Conservation (phyloP, 2,329 filamentous ascomycete species). For the Aciculosporium take region DNA sequence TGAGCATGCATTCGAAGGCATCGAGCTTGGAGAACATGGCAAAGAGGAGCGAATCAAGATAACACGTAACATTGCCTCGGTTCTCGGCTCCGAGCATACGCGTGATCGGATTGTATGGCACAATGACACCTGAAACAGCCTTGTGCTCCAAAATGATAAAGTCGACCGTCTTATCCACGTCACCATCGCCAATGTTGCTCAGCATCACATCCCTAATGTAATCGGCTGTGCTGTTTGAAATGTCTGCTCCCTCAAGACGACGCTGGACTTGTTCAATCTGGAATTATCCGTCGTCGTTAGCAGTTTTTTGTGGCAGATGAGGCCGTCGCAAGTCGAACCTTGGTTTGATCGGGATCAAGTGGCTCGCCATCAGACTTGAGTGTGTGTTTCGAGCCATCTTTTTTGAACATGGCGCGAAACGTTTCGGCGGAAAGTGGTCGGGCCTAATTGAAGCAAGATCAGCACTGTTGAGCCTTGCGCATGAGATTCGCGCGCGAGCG, state of each 20-base stretch:
- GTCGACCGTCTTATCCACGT: constrained; percentile 60
- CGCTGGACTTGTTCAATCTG: constrained; percentile 28
- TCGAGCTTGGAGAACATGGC: constrained; percentile 88
- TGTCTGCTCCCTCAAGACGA: constrained; percentile 28
- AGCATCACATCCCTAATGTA: constrained; percentile 40
- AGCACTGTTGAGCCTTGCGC: background rate
- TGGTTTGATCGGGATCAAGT: constrained; percentile 19
- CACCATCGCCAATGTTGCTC: constrained; percentile 50
- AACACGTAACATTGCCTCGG: constrained; percentile 78
- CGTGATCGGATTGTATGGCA: constrained; percentile 56
- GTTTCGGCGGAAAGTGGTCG: constrained; percentile 40
- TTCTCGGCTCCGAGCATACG: constrained; percentile 78
- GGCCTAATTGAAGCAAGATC: constrained; percentile 19
- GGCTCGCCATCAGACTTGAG: constrained; percentile 22
- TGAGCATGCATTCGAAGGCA: constrained; percentile 86
- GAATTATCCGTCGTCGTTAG: background rate
- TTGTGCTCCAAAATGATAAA: constrained; percentile 67
- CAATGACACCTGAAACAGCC: constrained; percentile 65
- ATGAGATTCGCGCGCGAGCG: background rate
- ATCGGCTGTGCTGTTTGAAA: constrained; percentile 40
- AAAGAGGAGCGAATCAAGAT: constrained; percentile 79
- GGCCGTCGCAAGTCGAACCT: constrained; percentile 10
- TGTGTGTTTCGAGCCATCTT: constrained; percentile 39
- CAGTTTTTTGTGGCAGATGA: background rate
- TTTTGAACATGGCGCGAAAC: constrained; percentile 51